Conservation (phyloP, 2,329 filamentous ascomycete genomes). For the Arthrinium phaeospermum region DNA sequence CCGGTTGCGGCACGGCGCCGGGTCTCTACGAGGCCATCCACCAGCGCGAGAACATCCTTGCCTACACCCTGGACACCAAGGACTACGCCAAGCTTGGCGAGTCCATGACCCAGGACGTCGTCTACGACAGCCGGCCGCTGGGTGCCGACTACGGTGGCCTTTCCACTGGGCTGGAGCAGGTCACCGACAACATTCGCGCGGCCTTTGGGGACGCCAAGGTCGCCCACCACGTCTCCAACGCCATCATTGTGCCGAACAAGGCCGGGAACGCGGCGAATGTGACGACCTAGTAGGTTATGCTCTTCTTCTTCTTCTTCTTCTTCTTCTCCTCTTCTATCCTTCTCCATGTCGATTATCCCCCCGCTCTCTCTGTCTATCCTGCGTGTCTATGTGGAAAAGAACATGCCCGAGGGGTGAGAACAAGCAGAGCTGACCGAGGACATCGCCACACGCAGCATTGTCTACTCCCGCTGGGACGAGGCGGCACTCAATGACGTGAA, state of each 20-base stretch:
- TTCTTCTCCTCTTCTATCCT: neutral
- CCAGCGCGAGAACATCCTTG: conserved; percentile 12
- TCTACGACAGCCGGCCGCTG: conserved; percentile 19
- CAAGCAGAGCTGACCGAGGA: neutral
- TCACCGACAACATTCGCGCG: neutral
- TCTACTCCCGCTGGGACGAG: conserved; percentile 1
- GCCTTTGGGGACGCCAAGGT: neutral
- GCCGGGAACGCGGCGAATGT: conserved; percentile 8
- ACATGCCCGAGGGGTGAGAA: no score
- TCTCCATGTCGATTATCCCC: no score
- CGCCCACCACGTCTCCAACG: conserved; percentile 7
- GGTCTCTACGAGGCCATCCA: conserved; percentile 12
- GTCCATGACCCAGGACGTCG: conserved; percentile 17
- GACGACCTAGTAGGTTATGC: neutral
- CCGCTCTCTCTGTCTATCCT: neutral
- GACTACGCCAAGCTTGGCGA: conserved; percentile 1
- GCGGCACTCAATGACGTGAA: neutral
- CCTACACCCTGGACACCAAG: conserved; percentile 7
- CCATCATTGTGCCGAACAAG: neutral
- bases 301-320: neutral
- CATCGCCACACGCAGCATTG: neutral
- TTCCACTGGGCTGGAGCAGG: neutral
- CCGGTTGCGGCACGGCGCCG: neutral
- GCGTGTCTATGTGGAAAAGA: neutral
- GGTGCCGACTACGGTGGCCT: conserved; percentile 5